A percentile compares a stretch with the other conserved stretches of the same genome.
These are phyloP conservation scores for Gaertneriomyces semiglobifer DNA, from an alignment of 192 early-diverging fungal genomes.

Conservation along the genomic window DNA sequence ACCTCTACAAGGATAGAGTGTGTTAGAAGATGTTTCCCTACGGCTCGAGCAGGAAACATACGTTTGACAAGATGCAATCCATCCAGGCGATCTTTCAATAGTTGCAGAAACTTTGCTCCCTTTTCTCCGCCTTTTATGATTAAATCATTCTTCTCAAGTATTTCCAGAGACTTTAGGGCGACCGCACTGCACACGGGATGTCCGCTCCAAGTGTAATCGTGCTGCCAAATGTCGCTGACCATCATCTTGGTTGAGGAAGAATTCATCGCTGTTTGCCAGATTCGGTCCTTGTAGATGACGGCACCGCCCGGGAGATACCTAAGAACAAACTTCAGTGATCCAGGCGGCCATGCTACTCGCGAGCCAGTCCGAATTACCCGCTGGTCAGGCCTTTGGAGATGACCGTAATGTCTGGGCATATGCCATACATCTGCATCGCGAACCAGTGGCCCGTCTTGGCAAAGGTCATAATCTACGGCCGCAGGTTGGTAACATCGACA, in stretches of 20 bases:
- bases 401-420: neutral
- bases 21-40: too few species aligned
- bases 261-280: neutral
- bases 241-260: neutral
- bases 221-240: neutral
- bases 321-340: too few species aligned
- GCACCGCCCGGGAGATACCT: neutral
- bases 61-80: neutral
- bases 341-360: too few species aligned
- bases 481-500: too few species aligned
- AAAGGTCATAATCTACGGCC: too few species aligned
- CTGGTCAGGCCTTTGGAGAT: constrained; percentile 3
- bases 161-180: neutral
- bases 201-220: constrained; percentile 3
- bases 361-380: neutral
- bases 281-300: neutral
- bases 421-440: neutral
- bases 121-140: neutral
- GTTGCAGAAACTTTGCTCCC: neutral
- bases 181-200: neutral
- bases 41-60: too few species aligned
- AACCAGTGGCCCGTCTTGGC: neutral
- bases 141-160: neutral
- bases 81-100: neutral
- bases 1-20: neutral